Evolutionary conservation across 345 rosid species (phyloP).

Genomic region (Salix purpurea): DNA sequence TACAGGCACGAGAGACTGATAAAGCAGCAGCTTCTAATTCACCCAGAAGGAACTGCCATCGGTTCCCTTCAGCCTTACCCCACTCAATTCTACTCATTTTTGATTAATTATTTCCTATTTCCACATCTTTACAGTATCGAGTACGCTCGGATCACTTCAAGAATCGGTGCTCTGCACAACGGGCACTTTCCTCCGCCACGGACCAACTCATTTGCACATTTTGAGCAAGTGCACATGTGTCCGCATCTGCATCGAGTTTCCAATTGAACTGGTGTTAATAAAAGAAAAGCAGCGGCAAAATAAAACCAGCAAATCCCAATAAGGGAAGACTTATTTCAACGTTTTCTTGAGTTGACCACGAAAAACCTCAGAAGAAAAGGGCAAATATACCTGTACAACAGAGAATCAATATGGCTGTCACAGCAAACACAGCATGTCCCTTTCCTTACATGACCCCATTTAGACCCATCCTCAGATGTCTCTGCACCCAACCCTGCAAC

Average conservation of each 20-base stretch:
- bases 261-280: background rate
- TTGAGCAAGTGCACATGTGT: slow-evolving; percentile 97
- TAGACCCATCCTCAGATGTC: slow-evolving; percentile 88
- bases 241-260: slow-evolving; percentile 64
- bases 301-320: background rate
- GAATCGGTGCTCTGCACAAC: slow-evolving; percentile 88
- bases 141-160: slow-evolving; percentile 93
- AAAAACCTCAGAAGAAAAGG: background rate
- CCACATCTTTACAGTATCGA: slow-evolving; percentile 62
- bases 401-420: slow-evolving; percentile 89
- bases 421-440: slow-evolving; percentile 98
- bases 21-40: slow-evolving; percentile 8
- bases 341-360: too few species aligned
- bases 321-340: background rate
- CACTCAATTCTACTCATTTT: slow-evolving; percentile 17
- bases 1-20: slow-evolving; percentile 8
- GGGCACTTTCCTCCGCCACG: slow-evolving; percentile 95
- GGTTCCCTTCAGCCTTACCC: slow-evolving; percentile 16
- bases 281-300: background rate
- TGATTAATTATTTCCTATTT: slow-evolving; percentile 5
- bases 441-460: slow-evolving; percentile 86
- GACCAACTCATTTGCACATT: slow-evolving; percentile 86
- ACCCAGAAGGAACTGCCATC: slow-evolving; percentile 6
- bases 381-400: slow-evolving; percentile 72
- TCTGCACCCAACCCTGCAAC: slow-evolving; percentile 55